Evolutionary conservation across 192 early-diverging fungal species (phyloP).

Genomic region (Backusella circina): DNA sequence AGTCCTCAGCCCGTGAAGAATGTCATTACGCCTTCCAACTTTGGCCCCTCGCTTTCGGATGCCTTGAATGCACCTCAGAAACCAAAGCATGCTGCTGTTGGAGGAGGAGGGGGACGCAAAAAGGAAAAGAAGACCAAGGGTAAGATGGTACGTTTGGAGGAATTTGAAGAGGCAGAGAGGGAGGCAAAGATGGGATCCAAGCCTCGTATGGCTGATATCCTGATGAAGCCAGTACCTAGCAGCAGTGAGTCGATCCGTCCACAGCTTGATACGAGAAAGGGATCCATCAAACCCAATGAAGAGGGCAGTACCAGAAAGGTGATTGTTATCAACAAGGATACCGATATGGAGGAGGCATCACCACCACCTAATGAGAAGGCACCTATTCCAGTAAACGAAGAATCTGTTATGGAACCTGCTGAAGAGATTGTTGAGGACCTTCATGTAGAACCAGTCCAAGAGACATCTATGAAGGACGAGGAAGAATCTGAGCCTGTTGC

Average conservation of each 20-base stretch:
- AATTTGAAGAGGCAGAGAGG: constrained; percentile 20
- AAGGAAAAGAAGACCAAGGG: constrained; percentile 31
- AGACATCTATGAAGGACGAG: neutral
- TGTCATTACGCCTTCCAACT: constrained; percentile 30
- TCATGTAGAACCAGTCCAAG: neutral
- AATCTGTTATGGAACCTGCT: neutral
- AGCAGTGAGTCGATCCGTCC: neutral
- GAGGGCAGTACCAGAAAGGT: neutral
- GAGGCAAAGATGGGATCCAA: constrained; percentile 5
- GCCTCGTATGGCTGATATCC: neutral
- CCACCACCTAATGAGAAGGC: neutral
- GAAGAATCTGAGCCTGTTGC: neutral
- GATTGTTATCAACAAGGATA: neutral
- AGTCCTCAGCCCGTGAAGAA: neutral
- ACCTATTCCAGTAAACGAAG: neutral
- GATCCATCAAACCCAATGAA: neutral
- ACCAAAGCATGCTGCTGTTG: constrained; percentile 31
- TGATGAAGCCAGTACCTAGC: neutral
- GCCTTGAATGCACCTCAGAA: constrained; percentile 36
- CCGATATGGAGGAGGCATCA: neutral
- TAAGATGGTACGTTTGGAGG: constrained; percentile 29
- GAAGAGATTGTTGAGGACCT: neutral
- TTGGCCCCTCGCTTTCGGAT: constrained; percentile 36
- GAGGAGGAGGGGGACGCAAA: constrained; percentile 8
- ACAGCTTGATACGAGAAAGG: neutral